These are phyloP conservation scores for Geotrichum histeridarum DNA, from an alignment of 1,139 yeast genomes.

Conservation along the genomic window DNA sequence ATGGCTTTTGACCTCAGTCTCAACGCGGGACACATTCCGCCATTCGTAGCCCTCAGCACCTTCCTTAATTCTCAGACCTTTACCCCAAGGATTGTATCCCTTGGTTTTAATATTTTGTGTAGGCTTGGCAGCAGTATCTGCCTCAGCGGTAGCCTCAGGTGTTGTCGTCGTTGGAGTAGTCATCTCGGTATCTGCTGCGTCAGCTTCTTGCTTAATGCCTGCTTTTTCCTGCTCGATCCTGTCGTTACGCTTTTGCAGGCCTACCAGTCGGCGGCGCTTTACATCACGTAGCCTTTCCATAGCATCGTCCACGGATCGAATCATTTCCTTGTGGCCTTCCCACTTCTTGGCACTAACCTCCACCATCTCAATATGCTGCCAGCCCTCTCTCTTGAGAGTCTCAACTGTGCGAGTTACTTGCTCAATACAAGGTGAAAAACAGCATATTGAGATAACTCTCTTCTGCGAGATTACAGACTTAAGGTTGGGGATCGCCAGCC, in stretches of 20 bases:
- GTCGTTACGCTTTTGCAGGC: constrained; percentile 57
- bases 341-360: constrained; percentile 81
- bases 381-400: constrained; percentile 67
- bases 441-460: constrained; percentile 66
- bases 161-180: neutral
- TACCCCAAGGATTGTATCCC: constrained; percentile 89
- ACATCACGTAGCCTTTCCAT: constrained; percentile 76
- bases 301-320: constrained; percentile 73
- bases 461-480: constrained; percentile 52
- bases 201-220: neutral
- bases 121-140: constrained; percentile 19
- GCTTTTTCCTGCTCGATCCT: constrained; percentile 28
- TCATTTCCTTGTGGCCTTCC: constrained; percentile 91
- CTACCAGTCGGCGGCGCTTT: constrained; percentile 65
- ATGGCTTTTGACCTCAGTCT: constrained; percentile 83
- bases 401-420: constrained; percentile 85
- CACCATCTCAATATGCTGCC: constrained; percentile 90
- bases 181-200: constrained; percentile 15
- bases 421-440: constrained; percentile 96
- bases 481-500: constrained; percentile 88
- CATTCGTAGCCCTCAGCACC: constrained; percentile 79
- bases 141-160: neutral
- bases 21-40: constrained; percentile 77
- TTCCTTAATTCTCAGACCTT: constrained; percentile 71
- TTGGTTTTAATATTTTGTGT: constrained; percentile 42